A percentile compares a stretch with the other conserved stretches of the same genome.
Conservation (phyloP, 257 asterid species). For the Coffea eugenioides region DNA sequence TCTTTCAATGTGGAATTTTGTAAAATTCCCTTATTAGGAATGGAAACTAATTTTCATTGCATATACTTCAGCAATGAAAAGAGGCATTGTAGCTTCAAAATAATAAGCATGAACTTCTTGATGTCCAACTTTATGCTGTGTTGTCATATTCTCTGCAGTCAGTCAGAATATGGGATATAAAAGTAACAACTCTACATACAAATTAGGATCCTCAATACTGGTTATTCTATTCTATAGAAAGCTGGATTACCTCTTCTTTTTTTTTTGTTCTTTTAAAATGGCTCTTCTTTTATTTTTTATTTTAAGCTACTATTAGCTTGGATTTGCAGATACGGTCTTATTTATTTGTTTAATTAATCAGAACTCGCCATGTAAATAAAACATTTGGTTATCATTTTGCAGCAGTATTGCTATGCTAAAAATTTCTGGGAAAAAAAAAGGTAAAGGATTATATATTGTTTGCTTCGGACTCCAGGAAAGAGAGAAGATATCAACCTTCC, state of each 20-base stretch:
- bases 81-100: background rate
- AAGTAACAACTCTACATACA: background rate
- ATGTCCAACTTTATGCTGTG: background rate
- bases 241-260: background rate
- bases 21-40: background rate
- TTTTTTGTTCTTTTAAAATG: background rate
- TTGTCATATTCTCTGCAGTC: background rate
- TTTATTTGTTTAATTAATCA: background rate
- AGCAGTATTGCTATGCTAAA: background rate
- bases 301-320: background rate
- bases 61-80: background rate
- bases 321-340: background rate
- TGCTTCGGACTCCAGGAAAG: background rate
- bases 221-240: background rate
- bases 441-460: background rate
- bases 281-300: background rate
- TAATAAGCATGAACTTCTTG: background rate
- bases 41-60: background rate
- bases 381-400: background rate
- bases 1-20: conserved; percentile 5
- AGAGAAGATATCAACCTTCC: background rate
- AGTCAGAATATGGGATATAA: background rate
- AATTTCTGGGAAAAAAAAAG: background rate
- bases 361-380: background rate
- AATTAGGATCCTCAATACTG: background rate